Evolutionary conservation across 2,329 filamentous ascomycete genomes (phyloP), one percentile per base, ranked within the genome.

Genomic region (Monilinia laxa): DNA sequence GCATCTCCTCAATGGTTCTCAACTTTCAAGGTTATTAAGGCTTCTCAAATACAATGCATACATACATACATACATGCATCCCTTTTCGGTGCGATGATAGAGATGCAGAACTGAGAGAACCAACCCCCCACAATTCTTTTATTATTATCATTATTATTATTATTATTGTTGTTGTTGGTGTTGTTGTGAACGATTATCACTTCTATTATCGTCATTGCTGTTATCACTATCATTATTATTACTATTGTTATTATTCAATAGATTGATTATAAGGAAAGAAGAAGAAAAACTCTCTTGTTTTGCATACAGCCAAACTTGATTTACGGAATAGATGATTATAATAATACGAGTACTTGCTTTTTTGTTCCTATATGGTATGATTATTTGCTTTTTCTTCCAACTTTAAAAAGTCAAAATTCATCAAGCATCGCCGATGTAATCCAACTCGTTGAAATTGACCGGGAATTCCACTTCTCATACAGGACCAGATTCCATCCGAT

Each of bases 401-500:
- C 14, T 49, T 51, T 45, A 7, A 60, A 60, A 38, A 52, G 11
- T 52, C n/a, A 52, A n/a, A 35, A 1, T 38, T 16, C 18, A 38
- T 42, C 10, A 6, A n/a, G n/a, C 9, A 55, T 38, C 31, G 53
- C 31, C 10, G 28, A 25, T 60, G 12, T 20, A 0, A 59, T 35
- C 31, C 31, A 35, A 40, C 12, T 40, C 12, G 16, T n/a, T 12
- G 49, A 12, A 35, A 31, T 49, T 16, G n/a, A 60, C 23, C 20
- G 57, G 20, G 25, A 38, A 5, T 23, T 51, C 18, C 20, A 38
- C 4, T 7, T 23, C 12, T 2, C 18, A 25, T 38, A 10, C n/a
- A n/a, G n/a, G n/a, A n/a, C n/a, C 20, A 51, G 47, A 56, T n/a
- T n/a, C 28, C 12, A 49, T 47, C 58, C 58, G 45, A 25, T 60